Conservation (phyloP, 305 asterid species). For the Fraxinus albicans region DNA sequence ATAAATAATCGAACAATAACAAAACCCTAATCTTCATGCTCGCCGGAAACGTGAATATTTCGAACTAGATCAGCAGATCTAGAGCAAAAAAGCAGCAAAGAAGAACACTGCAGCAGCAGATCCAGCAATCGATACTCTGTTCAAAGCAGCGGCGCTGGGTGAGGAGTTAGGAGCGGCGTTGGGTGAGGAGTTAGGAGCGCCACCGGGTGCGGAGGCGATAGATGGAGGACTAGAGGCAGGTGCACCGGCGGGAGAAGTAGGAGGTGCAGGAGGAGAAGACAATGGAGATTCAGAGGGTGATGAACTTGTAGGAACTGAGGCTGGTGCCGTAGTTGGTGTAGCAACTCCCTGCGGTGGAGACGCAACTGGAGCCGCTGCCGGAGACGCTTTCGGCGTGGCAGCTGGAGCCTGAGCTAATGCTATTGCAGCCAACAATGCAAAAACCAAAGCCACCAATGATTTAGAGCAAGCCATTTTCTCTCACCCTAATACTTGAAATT, state of each 20-base stretch:
- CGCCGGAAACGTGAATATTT: background rate
- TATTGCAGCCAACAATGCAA: constrained; percentile 28
- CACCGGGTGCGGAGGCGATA: constrained; percentile 25
- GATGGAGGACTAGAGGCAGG: constrained; percentile 25
- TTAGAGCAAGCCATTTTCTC: constrained; percentile 34
- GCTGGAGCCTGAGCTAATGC: constrained; percentile 39
- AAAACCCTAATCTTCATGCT: background rate
- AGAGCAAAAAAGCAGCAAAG: constrained; percentile 34
- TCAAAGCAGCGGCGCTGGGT: constrained; percentile 25
- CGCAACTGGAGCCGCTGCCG: background rate
- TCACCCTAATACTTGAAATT: background rate
- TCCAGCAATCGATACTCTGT: constrained; percentile 38
- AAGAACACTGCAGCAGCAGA: constrained; percentile 30
- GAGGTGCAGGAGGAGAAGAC: constrained; percentile 27
- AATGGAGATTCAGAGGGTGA: constrained; percentile 12
- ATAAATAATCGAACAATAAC: background rate
- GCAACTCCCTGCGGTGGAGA: constrained; percentile 17
- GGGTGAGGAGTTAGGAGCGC: background rate
- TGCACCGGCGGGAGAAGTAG: constrained; percentile 14
- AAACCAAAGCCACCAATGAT: constrained; percentile 18
- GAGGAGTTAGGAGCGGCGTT: constrained; percentile 20
- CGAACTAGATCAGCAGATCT: constrained; percentile 16
- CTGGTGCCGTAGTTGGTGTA: constrained; percentile 13
- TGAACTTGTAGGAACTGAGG: constrained; percentile 4
- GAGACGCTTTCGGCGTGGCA: constrained; percentile 12